These are phyloP conservation scores for Ormosia semicastrata DNA, from an alignment of 306 rosid species.

Conservation along the genomic window DNA sequence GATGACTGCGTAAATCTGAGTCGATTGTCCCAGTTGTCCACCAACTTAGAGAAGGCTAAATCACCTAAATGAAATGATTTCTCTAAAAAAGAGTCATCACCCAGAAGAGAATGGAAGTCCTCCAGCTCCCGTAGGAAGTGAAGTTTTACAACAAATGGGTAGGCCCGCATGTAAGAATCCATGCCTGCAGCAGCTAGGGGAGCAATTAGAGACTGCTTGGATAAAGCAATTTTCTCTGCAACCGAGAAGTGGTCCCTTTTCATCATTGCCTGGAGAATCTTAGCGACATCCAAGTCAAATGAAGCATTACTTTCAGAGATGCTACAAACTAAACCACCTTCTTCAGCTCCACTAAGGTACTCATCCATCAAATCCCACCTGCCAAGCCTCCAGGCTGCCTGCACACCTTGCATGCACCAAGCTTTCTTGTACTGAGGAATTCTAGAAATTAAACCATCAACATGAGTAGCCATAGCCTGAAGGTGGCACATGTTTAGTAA, in stretches of 20 bases:
- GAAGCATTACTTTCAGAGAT: constrained; percentile 89
- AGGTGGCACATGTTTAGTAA: constrained; percentile 96
- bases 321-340: constrained; percentile 82
- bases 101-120: constrained; percentile 80
- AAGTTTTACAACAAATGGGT: constrained; percentile 92
- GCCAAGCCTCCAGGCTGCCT: constrained; percentile 99
- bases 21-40: constrained; percentile 87
- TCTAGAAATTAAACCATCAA: constrained; percentile 90
- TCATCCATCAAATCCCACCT: constrained; percentile 99
- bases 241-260: constrained; percentile 86
- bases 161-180: constrained; percentile 94
- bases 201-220: constrained; percentile 91
- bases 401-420: constrained; percentile 99
- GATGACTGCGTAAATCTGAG: constrained; percentile 88
- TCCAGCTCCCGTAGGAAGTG: constrained; percentile 89
- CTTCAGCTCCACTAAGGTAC: constrained; percentile 88
- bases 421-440: constrained; percentile 84
- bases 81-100: constrained; percentile 79
- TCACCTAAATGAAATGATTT: constrained; percentile 68
- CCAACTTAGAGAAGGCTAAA: constrained; percentile 58
- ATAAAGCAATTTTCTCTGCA: constrained; percentile 77
- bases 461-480: constrained; percentile 97
- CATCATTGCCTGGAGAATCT: constrained; percentile 97
- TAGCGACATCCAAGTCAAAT: constrained; percentile 91
- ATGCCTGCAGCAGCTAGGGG: constrained; percentile 97